These are phyloP conservation scores for Tetrahymena thermophila DNA, from an alignment of 73 alveolate species.

Conservation along the genomic window DNA sequence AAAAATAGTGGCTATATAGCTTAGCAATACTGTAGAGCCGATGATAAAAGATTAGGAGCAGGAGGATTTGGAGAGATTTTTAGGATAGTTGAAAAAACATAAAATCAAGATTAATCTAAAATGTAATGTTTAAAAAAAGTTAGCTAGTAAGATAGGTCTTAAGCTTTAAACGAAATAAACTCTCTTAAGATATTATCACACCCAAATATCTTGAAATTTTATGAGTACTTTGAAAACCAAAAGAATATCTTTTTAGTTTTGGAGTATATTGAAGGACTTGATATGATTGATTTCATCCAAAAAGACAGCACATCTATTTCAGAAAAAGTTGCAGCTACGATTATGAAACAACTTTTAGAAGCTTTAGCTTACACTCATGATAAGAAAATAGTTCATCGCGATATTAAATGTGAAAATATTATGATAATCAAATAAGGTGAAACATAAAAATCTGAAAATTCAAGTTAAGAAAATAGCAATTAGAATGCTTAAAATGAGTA, in stretches of 20 bases:
- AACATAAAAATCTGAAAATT: neutral
- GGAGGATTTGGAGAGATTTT: neutral
- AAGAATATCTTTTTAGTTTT: neutral
- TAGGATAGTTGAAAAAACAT: neutral
- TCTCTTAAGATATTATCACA: neutral
- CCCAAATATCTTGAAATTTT: neutral
- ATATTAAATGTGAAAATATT: constrained; percentile 48
- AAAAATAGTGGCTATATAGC: neutral
- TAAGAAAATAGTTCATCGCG: constrained; percentile 50
- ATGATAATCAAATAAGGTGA: constrained; percentile 11
- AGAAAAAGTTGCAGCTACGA: constrained; percentile 47
- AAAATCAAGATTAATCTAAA: neutral
- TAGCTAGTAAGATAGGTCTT: neutral
- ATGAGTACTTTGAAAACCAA: neutral
- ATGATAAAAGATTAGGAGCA: neutral
- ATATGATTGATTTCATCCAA: neutral
- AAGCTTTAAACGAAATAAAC: neutral
- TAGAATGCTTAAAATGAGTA: neutral
- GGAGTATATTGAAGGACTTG: neutral
- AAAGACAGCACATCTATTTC: constrained; percentile 19
- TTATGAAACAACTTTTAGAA: constrained; percentile 42
- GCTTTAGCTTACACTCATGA: constrained; percentile 48
- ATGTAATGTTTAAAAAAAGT: neutral
- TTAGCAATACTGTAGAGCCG: neutral
- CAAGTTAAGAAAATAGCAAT: constrained; percentile 10